Evolutionary conservation across 306 rosid species (phyloP), one percentile per base, ranked within the genome.

Genomic region (Prunus padus): DNA sequence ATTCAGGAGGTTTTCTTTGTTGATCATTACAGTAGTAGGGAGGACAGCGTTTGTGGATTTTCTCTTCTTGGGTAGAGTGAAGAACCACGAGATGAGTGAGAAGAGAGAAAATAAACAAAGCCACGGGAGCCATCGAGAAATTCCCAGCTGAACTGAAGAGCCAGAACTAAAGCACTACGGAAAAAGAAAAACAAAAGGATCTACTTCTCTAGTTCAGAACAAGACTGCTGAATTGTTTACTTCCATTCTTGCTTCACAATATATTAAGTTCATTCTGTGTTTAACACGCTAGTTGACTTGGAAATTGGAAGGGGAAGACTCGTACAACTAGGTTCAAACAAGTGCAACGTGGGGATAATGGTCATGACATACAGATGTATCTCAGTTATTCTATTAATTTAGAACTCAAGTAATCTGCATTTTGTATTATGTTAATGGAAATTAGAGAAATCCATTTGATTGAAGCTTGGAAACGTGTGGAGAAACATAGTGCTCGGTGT

Each of bases 201-300:
- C 45, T 75, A 60, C 60, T 60, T 23, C 68, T 66, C 31, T 0
- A 1, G 8, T 14, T 37, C 60, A 71, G 69, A 56, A 11, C 30
- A 51, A 11, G 13, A 3, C 8, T 37, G 37, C 3, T 63, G 52
- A 71, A 22, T 16, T 1, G 11, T 73, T 61, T 45, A 18, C 45
- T 74, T 16, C 22, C 4, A 13, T 28, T 64, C 67, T 50, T 65
- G 61, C 23, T 63, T 45, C 28, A 5, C 60, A 33, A 50, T 46
- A 57, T 56, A 74, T 22, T 8, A 44, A 10, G 28, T 31, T 16
- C 16, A 56, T 70, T 28, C 56, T 72, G 56, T 22, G 54, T 42
- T 47, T 69, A 64, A 79, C 66, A 83, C 79, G 80, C 19, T 47
- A 31, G 30, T 68, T 77, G 76, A 83, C 77, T 57, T 42, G 47